These are phyloP conservation scores for Vachellia pachyceras DNA, from an alignment of 306 rosid species.

Conservation along the genomic window DNA sequence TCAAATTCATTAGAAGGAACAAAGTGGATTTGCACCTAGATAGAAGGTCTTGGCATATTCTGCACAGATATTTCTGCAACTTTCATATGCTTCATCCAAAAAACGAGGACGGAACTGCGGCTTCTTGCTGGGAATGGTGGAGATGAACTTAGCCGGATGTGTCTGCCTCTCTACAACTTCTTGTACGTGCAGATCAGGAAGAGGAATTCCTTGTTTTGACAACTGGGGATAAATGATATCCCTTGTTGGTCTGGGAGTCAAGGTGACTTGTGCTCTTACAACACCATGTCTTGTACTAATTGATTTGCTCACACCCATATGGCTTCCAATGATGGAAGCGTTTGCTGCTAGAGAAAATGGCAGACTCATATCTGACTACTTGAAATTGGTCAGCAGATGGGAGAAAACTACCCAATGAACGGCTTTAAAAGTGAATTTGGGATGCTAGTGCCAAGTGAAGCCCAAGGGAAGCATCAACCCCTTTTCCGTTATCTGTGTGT, in stretches of 20 bases:
- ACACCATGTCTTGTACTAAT: constrained; percentile 28
- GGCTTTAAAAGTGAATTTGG: constrained; percentile 5
- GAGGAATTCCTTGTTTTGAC: constrained; percentile 59
- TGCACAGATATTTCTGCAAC: constrained; percentile 75
- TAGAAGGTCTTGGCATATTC: constrained; percentile 95
- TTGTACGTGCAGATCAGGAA: constrained; percentile 60
- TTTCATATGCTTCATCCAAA: constrained; percentile 72
- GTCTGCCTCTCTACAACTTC: constrained; percentile 75
- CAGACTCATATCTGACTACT: constrained; percentile 50
- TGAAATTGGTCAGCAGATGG: constrained; percentile 15
- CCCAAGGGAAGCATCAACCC: constrained; percentile 7
- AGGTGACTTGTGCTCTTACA: constrained; percentile 48
- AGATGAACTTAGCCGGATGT: constrained; percentile 27
- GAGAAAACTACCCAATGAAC: constrained; percentile 20
- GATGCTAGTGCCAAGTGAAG: neutral
- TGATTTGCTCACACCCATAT: constrained; percentile 11
- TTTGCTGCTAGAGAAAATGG: constrained; percentile 48
- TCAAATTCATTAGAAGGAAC: neutral
- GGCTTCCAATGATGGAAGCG: constrained; percentile 42
- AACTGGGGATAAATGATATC: constrained; percentile 40
- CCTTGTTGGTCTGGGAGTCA: constrained; percentile 50
- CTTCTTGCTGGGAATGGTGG: constrained; percentile 6
- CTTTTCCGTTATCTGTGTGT: neutral
- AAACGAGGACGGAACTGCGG: constrained; percentile 53
- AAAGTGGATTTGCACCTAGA: constrained; percentile 53